Percentiles rank a stretch among this genome's conserved stretches.
phyloP scores from a whole-genome alignment of 805 yeast species.

The Torulaspora maleeae region DNA sequence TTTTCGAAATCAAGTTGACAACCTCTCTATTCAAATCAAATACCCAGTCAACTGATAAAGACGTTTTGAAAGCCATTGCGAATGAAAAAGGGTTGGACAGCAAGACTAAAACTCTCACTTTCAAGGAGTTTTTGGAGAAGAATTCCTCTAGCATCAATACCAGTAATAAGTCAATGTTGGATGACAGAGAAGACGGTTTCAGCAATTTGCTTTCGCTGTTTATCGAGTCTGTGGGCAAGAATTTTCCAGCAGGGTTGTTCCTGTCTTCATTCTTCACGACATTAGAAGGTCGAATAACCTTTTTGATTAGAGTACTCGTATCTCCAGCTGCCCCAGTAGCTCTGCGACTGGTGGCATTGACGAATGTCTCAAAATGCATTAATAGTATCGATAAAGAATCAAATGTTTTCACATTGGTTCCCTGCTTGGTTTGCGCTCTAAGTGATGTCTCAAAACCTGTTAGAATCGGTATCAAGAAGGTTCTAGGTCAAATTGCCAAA shows the following conservation, averaged over 20 bases:
- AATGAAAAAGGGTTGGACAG: slow-evolving; percentile 28
- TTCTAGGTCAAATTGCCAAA: slow-evolving; percentile 37
- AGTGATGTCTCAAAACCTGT: slow-evolving; percentile 47
- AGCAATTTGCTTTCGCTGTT: slow-evolving; percentile 40
- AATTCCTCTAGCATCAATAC: slow-evolving; percentile 29
- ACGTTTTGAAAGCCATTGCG: slow-evolving; percentile 29
- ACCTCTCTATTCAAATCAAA: slow-evolving; percentile 45
- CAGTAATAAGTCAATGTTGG: slow-evolving; percentile 32
- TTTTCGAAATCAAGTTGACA: slow-evolving; percentile 63
- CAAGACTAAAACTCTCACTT: slow-evolving; percentile 22
- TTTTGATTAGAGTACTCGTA: slow-evolving; percentile 51
- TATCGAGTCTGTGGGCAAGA: slow-evolving; percentile 42
- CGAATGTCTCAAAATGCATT: slow-evolving; percentile 36
- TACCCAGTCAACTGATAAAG: slow-evolving; percentile 26
- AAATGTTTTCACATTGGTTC: slow-evolving; percentile 51
- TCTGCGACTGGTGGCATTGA: slow-evolving; percentile 49
- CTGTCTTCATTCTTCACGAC: slow-evolving; percentile 37
- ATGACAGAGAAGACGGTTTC: slow-evolving; percentile 40
- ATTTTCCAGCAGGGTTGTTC: slow-evolving; percentile 34
- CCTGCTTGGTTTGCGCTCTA: slow-evolving; percentile 52
- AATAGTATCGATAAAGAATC: slow-evolving; percentile 37
- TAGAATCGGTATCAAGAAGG: slow-evolving; percentile 42
- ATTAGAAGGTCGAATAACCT: slow-evolving; percentile 48
- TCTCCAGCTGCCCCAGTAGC: slow-evolving; percentile 56
- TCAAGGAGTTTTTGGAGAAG: slow-evolving; percentile 33